Percentiles rank a stretch among this genome's conserved stretches.
phyloP scores from a whole-genome alignment of 139 green algal species.

The Mesostigma viride region DNA sequence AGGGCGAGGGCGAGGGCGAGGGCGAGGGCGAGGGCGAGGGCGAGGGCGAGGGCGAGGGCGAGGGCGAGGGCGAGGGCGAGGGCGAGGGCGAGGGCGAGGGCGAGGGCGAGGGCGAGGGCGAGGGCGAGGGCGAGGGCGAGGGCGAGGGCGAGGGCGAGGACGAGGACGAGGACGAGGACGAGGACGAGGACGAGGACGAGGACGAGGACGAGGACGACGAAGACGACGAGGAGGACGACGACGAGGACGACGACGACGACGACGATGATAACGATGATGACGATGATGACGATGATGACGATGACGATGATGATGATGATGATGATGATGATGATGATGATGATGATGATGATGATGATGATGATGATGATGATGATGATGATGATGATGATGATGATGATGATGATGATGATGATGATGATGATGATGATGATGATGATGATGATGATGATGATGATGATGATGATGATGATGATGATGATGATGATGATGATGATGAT shows the following conservation, averaged over 20 bases:
- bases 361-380: background rate
- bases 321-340: background rate
- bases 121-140: background rate
- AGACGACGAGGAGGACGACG: slow-evolving; percentile 5
- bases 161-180: slow-evolving; percentile 1
- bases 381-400: background rate
- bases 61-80: background rate
- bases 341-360: background rate
- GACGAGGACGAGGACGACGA: slow-evolving; percentile 8
- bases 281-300: background rate
- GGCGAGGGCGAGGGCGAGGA: background rate
- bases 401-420: background rate
- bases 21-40: background rate
- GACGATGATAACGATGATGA: slow-evolving; percentile 2
- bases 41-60: background rate
- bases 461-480: slow-evolving; percentile 6
- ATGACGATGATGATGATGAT: background rate
- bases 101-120: background rate
- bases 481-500: background rate
- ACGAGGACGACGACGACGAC: slow-evolving; percentile 7
- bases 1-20: too few species aligned
- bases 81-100: background rate
- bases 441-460: slow-evolving; percentile 4
- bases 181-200: slow-evolving; percentile 2
- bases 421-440: background rate